These are phyloP conservation scores for Amphichorda felina DNA, from an alignment of 2,329 filamentous ascomycete species.

Conservation along the genomic window DNA sequence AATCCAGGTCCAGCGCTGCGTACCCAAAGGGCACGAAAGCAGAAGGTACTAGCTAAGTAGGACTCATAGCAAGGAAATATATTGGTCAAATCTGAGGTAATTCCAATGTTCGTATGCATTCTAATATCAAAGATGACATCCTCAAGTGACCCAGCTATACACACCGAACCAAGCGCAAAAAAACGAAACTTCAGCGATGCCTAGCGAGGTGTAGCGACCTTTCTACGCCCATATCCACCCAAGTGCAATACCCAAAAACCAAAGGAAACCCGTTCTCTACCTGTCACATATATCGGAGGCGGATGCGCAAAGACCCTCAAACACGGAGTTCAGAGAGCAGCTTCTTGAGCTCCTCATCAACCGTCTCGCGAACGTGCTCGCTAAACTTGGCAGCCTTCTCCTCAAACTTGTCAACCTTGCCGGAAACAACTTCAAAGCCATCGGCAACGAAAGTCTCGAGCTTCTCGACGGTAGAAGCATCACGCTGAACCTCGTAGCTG, in stretches of 20 bases:
- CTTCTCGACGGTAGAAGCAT: constrained; percentile 39
- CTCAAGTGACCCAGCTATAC: not conserved
- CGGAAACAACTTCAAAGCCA: constrained; percentile 46
- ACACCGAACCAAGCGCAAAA: not conserved
- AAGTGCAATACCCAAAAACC: constrained; percentile 1
- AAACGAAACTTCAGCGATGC: not conserved
- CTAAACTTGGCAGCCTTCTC: constrained; percentile 49
- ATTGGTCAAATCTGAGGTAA: not conserved
- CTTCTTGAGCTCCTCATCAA: constrained; percentile 49
- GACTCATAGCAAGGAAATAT: too few relatives aligned
- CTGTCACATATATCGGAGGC: too few relatives aligned
- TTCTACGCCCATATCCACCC: not conserved
- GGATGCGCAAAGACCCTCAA: too few relatives aligned
- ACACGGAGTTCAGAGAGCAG: constrained; percentile 41
- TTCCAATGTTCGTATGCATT: too few relatives aligned
- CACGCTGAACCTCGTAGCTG: constrained; percentile 49
- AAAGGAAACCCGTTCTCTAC: too few relatives aligned
- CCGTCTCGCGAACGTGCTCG: constrained; percentile 49
- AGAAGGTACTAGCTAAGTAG: too few relatives aligned
- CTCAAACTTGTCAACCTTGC: constrained; percentile 40
- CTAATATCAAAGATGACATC: not conserved
- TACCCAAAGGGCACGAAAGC: too few relatives aligned
- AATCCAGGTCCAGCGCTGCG: too few relatives aligned
- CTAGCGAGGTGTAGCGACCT: too few relatives aligned
- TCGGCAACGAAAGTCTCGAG: constrained; percentile 48